Conservation (phyloP, 805 yeast species). For the Metschnikowia arizonensis region DNA sequence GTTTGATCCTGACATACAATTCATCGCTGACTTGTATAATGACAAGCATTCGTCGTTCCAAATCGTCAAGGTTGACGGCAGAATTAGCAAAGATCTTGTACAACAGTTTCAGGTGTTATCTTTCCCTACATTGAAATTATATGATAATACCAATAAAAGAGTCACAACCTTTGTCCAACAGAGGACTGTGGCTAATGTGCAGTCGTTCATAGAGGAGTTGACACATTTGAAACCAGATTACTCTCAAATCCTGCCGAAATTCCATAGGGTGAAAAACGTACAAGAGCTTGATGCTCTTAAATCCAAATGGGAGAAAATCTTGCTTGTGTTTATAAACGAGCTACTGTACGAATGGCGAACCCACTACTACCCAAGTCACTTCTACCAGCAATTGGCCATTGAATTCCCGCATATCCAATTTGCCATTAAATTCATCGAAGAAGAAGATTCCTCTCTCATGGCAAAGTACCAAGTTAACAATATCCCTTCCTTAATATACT, state of each 20-base stretch:
- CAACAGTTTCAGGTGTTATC: constrained; percentile 37
- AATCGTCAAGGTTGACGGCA: constrained; percentile 28
- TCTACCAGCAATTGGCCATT: constrained; percentile 28
- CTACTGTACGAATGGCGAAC: constrained; percentile 28
- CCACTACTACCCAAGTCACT: constrained; percentile 32
- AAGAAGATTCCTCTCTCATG: constrained; percentile 20
- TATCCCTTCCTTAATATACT: constrained; percentile 30
- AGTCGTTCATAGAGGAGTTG: constrained; percentile 10
- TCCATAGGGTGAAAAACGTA: background rate
- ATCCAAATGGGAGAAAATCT: background rate
- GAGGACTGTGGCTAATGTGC: constrained; percentile 13
- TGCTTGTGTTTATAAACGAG: constrained; percentile 13
- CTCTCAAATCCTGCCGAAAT: background rate
- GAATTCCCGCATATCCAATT: constrained; percentile 16
- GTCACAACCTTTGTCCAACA: constrained; percentile 34
- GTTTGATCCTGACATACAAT: constrained; percentile 32
- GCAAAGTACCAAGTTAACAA: constrained; percentile 27
- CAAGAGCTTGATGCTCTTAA: constrained; percentile 5
- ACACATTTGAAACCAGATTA: constrained; percentile 8
- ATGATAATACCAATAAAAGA: constrained; percentile 39
- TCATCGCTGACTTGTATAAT: constrained; percentile 42
- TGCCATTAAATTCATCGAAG: constrained; percentile 25
- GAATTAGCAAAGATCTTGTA: constrained; percentile 29
- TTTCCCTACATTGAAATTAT: constrained; percentile 49
- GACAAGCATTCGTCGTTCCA: constrained; percentile 25